A percentile compares a stretch with the other conserved stretches of the same genome.
Evolutionary conservation across 306 rosid genomes (phyloP).

Genomic region (Psophocarpus tetragonolobus): DNA sequence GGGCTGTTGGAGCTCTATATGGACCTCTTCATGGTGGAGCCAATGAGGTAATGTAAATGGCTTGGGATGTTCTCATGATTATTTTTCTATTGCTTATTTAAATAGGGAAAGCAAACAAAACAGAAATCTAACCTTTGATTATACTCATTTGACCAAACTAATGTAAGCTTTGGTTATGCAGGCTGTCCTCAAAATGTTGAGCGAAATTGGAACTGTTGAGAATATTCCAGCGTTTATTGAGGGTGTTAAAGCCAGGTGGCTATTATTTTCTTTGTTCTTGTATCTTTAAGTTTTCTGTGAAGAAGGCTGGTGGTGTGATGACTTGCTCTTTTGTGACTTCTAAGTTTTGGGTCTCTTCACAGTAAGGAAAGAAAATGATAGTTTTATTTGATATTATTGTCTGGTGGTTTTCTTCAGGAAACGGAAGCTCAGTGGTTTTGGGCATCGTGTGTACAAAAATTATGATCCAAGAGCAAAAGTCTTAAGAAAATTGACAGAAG

Average conservation of each 20-base stretch:
- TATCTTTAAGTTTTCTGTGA: neutral
- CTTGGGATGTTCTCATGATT: neutral
- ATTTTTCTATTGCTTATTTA: neutral
- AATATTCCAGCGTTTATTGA: constrained; percentile 86
- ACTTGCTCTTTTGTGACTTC: constrained; percentile 7
- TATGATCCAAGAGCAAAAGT: constrained; percentile 95
- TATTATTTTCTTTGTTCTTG: neutral
- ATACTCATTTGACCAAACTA: constrained; percentile 3
- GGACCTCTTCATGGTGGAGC: constrained; percentile 97
- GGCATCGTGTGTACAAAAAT: constrained; percentile 92
- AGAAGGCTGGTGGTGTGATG: neutral
- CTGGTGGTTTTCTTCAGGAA: constrained; percentile 52
- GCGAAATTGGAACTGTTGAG: constrained; percentile 80
- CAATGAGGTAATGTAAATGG: constrained; percentile 63
- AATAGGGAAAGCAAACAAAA: neutral
- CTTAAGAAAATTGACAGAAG: constrained; percentile 71
- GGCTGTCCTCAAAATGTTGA: constrained; percentile 91
- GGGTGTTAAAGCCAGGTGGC: constrained; percentile 84
- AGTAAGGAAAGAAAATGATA: neutral
- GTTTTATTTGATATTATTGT: constrained; percentile 12
- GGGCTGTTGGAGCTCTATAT: constrained; percentile 87
- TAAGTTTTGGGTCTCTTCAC: neutral
- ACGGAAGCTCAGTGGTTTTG: constrained; percentile 92
- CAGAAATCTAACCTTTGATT: neutral
- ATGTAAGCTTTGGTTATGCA: constrained; percentile 35